Evolutionary conservation across 805 yeast genomes (phyloP).

Genomic region (Isabelozyma heimii): DNA sequence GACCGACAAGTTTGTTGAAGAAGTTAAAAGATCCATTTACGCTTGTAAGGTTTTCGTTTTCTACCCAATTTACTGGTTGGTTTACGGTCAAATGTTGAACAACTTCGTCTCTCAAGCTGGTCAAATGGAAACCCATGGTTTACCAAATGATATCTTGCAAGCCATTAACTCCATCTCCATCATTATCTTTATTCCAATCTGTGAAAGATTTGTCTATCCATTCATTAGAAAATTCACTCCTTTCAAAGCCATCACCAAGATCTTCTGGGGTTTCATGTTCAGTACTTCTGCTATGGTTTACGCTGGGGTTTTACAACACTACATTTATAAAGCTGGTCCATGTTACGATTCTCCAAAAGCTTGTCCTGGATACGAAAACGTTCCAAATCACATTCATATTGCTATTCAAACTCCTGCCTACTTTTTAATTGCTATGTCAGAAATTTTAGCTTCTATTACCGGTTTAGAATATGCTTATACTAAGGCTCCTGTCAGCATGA

Average conservation of each 20-base stretch:
- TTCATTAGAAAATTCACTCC: conserved; percentile 45
- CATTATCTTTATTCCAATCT: conserved; percentile 73
- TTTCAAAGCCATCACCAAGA: conserved; percentile 70
- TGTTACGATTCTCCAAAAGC: conserved; percentile 62
- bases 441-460: conserved; percentile 76
- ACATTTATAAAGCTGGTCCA: conserved; percentile 68
- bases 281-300: conserved; percentile 67
- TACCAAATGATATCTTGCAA: conserved; percentile 79
- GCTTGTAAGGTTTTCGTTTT: conserved; percentile 74
- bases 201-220: conserved; percentile 55
- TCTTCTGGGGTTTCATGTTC: conserved; percentile 65
- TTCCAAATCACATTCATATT: conserved; percentile 59
- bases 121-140: conserved; percentile 68
- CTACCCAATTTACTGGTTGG: conserved; percentile 74
- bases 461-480: conserved; percentile 84
- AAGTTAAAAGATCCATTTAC: conserved; percentile 58
- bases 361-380: conserved; percentile 41
- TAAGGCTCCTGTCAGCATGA: conserved; percentile 72
- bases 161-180: conserved; percentile 74
- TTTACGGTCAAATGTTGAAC: conserved; percentile 67
- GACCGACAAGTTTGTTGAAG: conserved; percentile 72
- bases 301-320: conserved; percentile 73
- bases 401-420: conserved; percentile 75
- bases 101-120: conserved; percentile 75
- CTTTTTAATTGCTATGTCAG: conserved; percentile 69